Percentiles rank a stretch among this genome's conserved stretches.
phyloP scores from a whole-genome alignment of 305 asterid genomes.

The Fraxinus sp. region DNA sequence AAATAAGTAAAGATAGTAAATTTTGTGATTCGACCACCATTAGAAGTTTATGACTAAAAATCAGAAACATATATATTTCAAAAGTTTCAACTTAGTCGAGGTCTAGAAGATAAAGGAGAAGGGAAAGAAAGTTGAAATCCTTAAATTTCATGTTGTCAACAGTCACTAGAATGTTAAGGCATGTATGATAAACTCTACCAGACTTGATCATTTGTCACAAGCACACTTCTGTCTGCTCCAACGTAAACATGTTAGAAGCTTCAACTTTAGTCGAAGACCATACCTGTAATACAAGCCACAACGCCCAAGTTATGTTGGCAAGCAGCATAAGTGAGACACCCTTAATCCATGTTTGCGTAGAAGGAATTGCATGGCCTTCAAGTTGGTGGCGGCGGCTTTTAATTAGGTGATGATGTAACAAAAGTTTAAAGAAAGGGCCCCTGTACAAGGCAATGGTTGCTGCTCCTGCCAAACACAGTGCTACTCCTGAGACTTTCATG shows the following conservation, averaged over 20 bases:
- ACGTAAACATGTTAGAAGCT: no score
- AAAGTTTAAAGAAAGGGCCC: constrained; percentile 62
- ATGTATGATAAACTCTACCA: background rate
- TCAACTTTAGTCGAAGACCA: background rate
- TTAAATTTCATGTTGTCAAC: background rate
- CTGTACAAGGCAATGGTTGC: constrained; percentile 72
- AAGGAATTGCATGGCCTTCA: constrained; percentile 29
- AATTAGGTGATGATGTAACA: constrained; percentile 70
- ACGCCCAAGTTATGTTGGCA: constrained; percentile 58
- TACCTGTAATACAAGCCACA: constrained; percentile 90
- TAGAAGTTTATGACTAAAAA: background rate
- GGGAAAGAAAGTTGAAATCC: background rate
- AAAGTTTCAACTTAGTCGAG: background rate
- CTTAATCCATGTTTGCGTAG: constrained; percentile 57
- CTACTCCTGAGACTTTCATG: constrained; percentile 58
- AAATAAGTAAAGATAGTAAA: background rate
- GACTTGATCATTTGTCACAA: no score
- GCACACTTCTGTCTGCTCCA: background rate
- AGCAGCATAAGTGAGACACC: constrained; percentile 83
- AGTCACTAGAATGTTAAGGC: background rate
- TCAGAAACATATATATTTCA: background rate
- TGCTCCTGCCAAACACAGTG: constrained; percentile 70
- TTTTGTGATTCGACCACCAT: background rate
- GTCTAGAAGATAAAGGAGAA: background rate
- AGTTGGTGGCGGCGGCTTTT: constrained; percentile 31